phyloP scores from a whole-genome alignment of 306 rosid species.

The Cicer pinnatifidum region DNA sequence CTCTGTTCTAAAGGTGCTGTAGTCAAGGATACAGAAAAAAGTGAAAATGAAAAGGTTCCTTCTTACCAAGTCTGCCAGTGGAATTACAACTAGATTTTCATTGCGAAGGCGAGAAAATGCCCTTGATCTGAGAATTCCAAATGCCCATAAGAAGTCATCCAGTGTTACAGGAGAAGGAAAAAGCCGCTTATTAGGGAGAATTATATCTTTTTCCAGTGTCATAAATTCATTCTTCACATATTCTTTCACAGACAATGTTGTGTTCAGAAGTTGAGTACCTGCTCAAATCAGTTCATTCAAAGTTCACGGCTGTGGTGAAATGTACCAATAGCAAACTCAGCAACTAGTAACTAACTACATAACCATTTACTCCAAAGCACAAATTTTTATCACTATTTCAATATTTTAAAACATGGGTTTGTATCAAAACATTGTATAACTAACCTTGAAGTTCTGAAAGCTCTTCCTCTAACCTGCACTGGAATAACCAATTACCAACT shows the following conservation, averaged over 20 bases:
- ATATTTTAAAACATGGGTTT: neutral
- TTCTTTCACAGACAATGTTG: constrained; percentile 79
- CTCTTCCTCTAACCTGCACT: constrained; percentile 99
- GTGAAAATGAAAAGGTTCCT: constrained; percentile 36
- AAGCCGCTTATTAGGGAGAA: constrained; percentile 72
- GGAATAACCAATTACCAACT: constrained; percentile 74
- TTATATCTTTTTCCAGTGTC: constrained; percentile 75
- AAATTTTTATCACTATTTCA: constrained; percentile 1
- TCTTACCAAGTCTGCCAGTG: constrained; percentile 86
- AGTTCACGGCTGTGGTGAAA: constrained; percentile 16
- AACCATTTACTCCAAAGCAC: constrained; percentile 28
- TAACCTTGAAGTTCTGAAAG: constrained; percentile 85
- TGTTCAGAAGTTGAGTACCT: constrained; percentile 95
- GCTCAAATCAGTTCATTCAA: constrained; percentile 47
- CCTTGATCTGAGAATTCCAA: constrained; percentile 94
- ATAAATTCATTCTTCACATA: constrained; percentile 75
- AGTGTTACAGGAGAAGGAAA: constrained; percentile 80
- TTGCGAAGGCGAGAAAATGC: constrained; percentile 87
- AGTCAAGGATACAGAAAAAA: constrained; percentile 27
- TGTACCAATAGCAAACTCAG: constrained; percentile 14
- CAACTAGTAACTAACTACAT: neutral
- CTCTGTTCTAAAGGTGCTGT: constrained; percentile 21
- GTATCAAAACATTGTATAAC: constrained; percentile 42
- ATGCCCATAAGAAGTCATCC: constrained; percentile 97
- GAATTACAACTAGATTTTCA: constrained; percentile 84